Evolutionary conservation across 2,329 filamentous ascomycete genomes (phyloP), one percentile per base, ranked within the genome.

Genomic region (Paraphoma sp.): DNA sequence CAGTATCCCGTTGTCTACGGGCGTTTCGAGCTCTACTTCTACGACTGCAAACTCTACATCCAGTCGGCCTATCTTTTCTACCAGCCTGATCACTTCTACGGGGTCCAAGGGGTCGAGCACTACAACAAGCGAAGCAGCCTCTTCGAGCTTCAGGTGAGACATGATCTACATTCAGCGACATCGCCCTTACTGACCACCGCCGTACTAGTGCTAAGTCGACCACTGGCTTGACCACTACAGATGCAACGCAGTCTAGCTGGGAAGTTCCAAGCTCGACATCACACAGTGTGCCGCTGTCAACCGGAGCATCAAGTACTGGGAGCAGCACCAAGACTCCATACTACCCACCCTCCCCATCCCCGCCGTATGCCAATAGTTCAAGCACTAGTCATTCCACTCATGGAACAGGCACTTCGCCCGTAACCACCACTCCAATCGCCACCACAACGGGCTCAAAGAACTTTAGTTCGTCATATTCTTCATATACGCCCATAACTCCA

Each of bases 241-340:
- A 65, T 10, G 65, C 57, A 29, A 63, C 60, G 23, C 53, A 57
- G 10, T 62, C 60, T 10, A 70, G 64, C 58, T 70, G 56, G 41
- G 57, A 49, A n/a, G 50, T 36, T 31, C 36, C 50, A 55, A 18
- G 33, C 14, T 56, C 61, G 17, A 53, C 59, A 6, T 52, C 59
- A 1, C 31, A 47, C 10, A 48, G 45, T 28, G 4, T 59, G n/a
- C 42, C 60, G 12, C 31, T 61, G 6, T 56, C 57, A 7, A 63
- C 62, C 18, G 54, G 51, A 16, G 41, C 43, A 14, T 29, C 43
- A 8, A 56, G 60, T 1, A 54, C 62, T 16, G 59, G 56, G 10
- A 62, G 59, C 23, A 51, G 46, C 23, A 23, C 23, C 0, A 50
- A 48, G 28, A 38, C 16, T 40, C 33, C 55, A 14, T 43, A 50